Evolutionary conservation across 345 rosid species (phyloP).

Genomic region (Rhodamnia rubescens): DNA sequence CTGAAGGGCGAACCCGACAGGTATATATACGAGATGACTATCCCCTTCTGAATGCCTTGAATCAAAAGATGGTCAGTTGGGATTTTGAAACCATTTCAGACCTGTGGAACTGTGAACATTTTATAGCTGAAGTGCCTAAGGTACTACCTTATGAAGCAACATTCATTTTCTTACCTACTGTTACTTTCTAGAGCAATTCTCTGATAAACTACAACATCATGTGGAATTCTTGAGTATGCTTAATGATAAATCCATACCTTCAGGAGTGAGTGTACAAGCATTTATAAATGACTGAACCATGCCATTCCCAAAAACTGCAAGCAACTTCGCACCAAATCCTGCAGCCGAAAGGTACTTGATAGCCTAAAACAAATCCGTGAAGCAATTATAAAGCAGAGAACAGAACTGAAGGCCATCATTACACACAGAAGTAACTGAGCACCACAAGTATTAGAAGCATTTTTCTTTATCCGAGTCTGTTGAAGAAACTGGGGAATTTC

Average conservation of each 20-base stretch:
- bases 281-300: constrained; percentile 90
- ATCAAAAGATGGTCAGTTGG: background rate
- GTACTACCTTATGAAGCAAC: background rate
- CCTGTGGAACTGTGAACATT: background rate
- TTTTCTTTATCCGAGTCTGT: background rate
- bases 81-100: background rate
- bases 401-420: background rate
- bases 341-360: constrained; percentile 94
- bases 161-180: background rate
- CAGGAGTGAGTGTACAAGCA: constrained; percentile 70
- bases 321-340: constrained; percentile 95
- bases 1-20: background rate
- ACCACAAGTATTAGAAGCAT: background rate
- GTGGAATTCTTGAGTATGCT: background rate
- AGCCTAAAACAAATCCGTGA: constrained; percentile 35
- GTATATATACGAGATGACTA: background rate
- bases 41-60: background rate
- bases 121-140: background rate
- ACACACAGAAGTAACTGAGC: background rate
- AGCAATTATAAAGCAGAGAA: constrained; percentile 7
- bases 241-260: constrained; percentile 25
- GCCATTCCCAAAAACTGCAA: constrained; percentile 85
- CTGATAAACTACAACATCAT: background rate
- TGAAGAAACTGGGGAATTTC: background rate
- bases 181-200: background rate